Conservation (phyloP, 2,329 filamentous ascomycete genomes). For the Colletotrichum shisoi region DNA sequence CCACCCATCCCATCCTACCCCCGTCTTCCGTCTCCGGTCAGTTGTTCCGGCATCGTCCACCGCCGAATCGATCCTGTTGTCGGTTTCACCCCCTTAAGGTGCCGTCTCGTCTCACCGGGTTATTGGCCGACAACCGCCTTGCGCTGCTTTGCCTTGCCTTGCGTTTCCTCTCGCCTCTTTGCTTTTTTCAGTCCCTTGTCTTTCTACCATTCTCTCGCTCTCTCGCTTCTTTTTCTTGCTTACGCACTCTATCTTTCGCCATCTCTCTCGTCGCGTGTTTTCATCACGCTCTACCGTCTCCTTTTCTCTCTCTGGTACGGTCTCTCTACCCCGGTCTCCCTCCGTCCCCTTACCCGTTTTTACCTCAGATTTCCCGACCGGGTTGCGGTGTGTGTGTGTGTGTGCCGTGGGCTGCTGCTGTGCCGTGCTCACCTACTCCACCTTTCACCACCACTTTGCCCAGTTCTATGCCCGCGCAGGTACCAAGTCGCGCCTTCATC, state of each 20-base stretch:
- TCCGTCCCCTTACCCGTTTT: neutral
- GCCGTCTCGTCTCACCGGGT: slow-evolving; percentile 18
- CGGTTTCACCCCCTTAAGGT: neutral
- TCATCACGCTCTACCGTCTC: neutral
- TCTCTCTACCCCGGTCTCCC: neutral
- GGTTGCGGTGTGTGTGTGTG: slow-evolving; percentile 9
- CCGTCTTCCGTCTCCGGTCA: slow-evolving; percentile 24
- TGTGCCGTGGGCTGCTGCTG: slow-evolving; percentile 6
- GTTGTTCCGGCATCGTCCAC: neutral
- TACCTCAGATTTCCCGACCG: neutral
- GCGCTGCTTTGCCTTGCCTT: neutral
- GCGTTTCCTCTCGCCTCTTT: too few species aligned
- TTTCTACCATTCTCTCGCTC: too few species aligned
- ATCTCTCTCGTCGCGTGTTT: too few species aligned
- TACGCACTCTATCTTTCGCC: neutral
- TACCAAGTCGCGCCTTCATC: slow-evolving; percentile 8
- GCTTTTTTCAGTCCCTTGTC: too few species aligned
- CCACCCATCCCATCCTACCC: neutral
- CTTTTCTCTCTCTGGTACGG: neutral
- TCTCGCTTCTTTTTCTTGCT: neutral
- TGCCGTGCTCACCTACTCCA: slow-evolving; percentile 6
- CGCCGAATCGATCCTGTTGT: neutral
- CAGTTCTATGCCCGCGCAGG: neutral
- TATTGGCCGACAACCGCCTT: slow-evolving; percentile 28
- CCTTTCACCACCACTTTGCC: neutral